Conservation (phyloP, 208 protist genomes). For the Leishmania amazonensis region DNA sequence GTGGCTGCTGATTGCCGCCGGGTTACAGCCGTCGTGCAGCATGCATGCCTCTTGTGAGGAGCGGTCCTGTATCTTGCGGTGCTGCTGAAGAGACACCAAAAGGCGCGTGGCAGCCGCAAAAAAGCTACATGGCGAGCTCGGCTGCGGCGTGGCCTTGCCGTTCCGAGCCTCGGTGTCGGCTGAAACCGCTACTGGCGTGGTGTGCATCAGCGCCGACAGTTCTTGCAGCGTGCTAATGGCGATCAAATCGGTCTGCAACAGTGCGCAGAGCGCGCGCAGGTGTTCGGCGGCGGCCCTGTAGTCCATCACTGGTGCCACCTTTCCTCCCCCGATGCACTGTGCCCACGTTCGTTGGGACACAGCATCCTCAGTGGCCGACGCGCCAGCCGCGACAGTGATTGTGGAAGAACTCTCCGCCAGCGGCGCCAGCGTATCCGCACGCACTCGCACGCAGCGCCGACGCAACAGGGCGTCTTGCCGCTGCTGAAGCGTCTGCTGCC, state of each 20-base stretch:
- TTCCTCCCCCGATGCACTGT: not conserved
- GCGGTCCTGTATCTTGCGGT: constrained; percentile 18
- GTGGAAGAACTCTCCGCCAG: too few species aligned
- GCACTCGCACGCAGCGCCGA: constrained; percentile 14
- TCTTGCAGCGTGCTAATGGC: constrained; percentile 46
- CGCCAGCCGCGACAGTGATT: not conserved
- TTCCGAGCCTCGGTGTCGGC: not conserved
- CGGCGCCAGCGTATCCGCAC: not conserved
- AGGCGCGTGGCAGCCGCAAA: constrained; percentile 17
- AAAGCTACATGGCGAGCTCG: not conserved
- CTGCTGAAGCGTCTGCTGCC: constrained; percentile 10
- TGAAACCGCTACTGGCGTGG: not conserved
- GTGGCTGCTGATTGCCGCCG: not conserved
- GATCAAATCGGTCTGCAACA: constrained; percentile 30
- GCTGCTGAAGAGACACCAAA: constrained; percentile 23
- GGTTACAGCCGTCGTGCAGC: constrained; percentile 7
- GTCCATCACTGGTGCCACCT: constrained; percentile 15
- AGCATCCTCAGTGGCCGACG: not conserved
- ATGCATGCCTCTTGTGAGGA: constrained; percentile 12
- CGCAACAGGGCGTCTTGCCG: constrained; percentile 10
- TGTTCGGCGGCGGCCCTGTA: constrained; percentile 19
- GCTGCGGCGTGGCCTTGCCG: not conserved
- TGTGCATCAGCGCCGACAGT: constrained; percentile 21
- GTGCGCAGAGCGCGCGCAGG: constrained; percentile 16
- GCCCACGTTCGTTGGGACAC: not conserved